phyloP scores from a whole-genome alignment of 768 basidiomycete genomes.

The Termitomyces sp. region DNA sequence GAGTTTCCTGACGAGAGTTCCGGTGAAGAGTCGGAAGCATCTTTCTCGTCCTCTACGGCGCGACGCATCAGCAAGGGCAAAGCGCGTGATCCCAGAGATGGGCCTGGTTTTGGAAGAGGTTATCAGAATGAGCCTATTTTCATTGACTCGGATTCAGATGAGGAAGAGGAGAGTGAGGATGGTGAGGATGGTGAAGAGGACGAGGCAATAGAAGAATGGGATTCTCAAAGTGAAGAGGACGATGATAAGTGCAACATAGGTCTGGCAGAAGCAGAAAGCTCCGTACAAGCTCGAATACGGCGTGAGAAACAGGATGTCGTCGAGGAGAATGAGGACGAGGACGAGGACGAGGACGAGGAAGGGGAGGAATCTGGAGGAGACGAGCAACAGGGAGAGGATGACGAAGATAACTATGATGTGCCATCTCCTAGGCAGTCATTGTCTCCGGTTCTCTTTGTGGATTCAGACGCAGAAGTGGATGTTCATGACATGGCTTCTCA shows the following conservation, averaged over 20 bases:
- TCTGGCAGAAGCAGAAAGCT: conserved; percentile 21
- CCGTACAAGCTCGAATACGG: conserved; percentile 20
- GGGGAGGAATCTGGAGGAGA: background rate
- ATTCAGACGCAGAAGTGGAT: conserved; percentile 22
- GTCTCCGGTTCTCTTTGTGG: conserved; percentile 16
- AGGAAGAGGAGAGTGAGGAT: conserved; percentile 20
- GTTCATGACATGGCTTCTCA: background rate
- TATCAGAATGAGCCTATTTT: conserved; percentile 42
- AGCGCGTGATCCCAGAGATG: conserved; percentile 56
- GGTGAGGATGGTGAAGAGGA: conserved; percentile 21
- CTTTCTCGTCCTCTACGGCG: conserved; percentile 49
- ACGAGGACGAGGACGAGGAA: conserved; percentile 11
- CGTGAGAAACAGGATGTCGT: conserved; percentile 11
- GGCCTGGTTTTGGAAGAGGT: conserved; percentile 42
- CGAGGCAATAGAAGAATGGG: conserved; percentile 16
- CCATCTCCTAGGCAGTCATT: conserved; percentile 4
- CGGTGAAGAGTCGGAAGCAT: conserved; percentile 40
- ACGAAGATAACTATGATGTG: conserved; percentile 9
- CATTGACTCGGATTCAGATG: conserved; percentile 32
- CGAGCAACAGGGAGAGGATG: conserved; percentile 4
- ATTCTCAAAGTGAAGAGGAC: conserved; percentile 20
- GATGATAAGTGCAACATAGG: conserved; percentile 15
- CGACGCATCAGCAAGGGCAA: conserved; percentile 52
- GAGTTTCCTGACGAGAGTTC: conserved; percentile 14
- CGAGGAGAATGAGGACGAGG: conserved; percentile 18